A percentile compares a stretch with the other conserved stretches of the same genome.
Evolutionary conservation across 2,329 filamentous ascomycete genomes (phyloP).

Genomic region (Pyrenophora graminea): DNA sequence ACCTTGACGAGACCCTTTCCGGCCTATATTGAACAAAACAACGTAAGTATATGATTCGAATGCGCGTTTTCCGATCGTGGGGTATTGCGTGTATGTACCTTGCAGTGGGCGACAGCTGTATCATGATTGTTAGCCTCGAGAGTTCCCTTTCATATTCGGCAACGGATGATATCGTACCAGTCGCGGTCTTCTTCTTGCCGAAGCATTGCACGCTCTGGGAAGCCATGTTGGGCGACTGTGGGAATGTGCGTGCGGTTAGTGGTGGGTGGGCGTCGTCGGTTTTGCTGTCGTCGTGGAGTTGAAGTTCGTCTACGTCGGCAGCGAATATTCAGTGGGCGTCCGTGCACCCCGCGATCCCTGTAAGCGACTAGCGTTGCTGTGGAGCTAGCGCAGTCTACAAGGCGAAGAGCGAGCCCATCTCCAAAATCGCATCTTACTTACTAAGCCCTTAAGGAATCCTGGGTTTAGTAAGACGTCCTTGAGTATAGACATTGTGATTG

Average conservation of each 20-base stretch:
- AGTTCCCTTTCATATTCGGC: conserved; percentile 21
- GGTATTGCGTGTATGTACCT: conserved; percentile 61
- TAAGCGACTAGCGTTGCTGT: conserved; percentile 15
- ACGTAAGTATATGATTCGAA: conserved; percentile 33
- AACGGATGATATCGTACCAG: conserved; percentile 40
- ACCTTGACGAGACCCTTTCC: conserved; percentile 95
- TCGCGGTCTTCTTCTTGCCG: conserved; percentile 77
- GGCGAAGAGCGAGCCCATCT: not conserved
- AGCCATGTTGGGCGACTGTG: conserved; percentile 47
- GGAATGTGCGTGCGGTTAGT: conserved; percentile 38
- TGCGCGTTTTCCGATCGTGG: conserved; percentile 25
- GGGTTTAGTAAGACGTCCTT: not conserved
- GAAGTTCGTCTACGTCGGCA: conserved; percentile 23
- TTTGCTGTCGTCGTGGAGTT: conserved; percentile 27
- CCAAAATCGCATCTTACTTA: not conserved
- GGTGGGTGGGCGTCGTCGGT: conserved; percentile 33
- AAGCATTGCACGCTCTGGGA: conserved; percentile 77
- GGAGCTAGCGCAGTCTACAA: not conserved
- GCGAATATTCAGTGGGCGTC: conserved; percentile 29
- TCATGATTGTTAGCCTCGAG: conserved; percentile 44
- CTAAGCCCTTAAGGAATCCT: too few relatives aligned
- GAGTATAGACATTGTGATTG: not conserved
- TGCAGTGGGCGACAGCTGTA: conserved; percentile 88
- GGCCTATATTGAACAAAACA: conserved; percentile 52
- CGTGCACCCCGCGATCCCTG: conserved; percentile 16